A percentile compares a stretch with the other conserved stretches of the same genome.
Evolutionary conservation across 2,329 filamentous ascomycete genomes (phyloP).

Genomic region (Neurospora sp.): DNA sequence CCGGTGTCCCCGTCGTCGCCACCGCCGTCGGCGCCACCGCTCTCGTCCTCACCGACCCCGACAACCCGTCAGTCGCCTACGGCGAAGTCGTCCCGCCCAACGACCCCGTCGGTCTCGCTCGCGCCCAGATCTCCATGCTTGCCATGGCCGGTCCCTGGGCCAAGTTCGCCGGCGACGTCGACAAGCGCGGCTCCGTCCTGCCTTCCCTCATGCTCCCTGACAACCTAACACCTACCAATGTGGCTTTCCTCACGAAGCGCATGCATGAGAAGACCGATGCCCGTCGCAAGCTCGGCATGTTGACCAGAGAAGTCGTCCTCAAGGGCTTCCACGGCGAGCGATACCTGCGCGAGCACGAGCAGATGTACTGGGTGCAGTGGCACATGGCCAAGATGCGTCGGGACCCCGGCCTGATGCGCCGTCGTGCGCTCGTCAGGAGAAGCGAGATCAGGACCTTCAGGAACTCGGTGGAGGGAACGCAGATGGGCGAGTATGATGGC

Average conservation of each 20-base stretch:
- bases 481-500: neutral
- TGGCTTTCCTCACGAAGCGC: conserved; percentile 40
- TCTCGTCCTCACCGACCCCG: conserved; percentile 44
- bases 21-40: conserved; percentile 47
- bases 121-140: conserved; percentile 52
- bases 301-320: conserved; percentile 41
- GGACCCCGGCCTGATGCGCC: neutral
- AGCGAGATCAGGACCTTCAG: neutral
- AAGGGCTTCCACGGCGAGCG: conserved; percentile 44
- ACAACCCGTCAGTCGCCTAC: conserved; percentile 35
- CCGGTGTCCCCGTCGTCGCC: conserved; percentile 44
- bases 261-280: conserved; percentile 52
- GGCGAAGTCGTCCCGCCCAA: conserved; percentile 56
- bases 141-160: conserved; percentile 53
- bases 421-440: neutral
- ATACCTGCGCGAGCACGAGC: conserved; percentile 47
- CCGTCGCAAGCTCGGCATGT: conserved; percentile 44
- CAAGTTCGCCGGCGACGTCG: conserved; percentile 44
- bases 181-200: conserved; percentile 29
- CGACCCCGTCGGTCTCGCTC: conserved; percentile 48
- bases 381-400: conserved; percentile 22
- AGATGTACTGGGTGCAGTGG: conserved; percentile 42
- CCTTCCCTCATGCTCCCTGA: conserved; percentile 21
- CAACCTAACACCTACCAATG: conserved; percentile 36
- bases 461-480: neutral